Evolutionary conservation across 768 basidiomycete genomes (phyloP), one percentile per base, ranked within the genome.

Genomic region (Leccinum aurantiacum): DNA sequence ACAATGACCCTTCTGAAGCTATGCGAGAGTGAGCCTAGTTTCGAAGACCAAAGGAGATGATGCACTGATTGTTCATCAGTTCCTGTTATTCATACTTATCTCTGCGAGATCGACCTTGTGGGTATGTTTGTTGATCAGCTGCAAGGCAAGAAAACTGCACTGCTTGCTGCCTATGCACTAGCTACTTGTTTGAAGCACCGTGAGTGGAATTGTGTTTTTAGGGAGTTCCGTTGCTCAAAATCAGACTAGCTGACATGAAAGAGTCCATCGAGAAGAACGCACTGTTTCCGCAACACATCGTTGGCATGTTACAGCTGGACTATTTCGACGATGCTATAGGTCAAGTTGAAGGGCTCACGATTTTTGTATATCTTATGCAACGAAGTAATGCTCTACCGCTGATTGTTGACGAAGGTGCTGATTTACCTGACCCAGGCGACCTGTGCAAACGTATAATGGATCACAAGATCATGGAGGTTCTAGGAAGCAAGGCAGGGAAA

Each of bases 281-380:
- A 6, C 44, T 37, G 10, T 44, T 66, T 50, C 25, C 49, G 25
- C 17, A 50, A 50, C 31, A 61, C 10, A 68, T 69, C 2, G 25
- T 69, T 11, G 51, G 54, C 14, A 69, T 69, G 69, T 50, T 66
- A n/a, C 59, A 59, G 15, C 33, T 54, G 11, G 64, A 69, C 55
- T 68, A 59, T 51, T 70, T 69, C 22, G 66, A 69, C 6, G 64
- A 69, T 31, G 68, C 68, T 11, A 57, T 70, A 0, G 69, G 68
- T 13, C 53, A 6, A 24, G 57, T 71, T 0, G 69, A 69, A 52
- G 68, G 68, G 5, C 70, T 68, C 51, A 67, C 70, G 35, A 60
- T 69, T 3, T 69, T 69, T 14, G 51, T 52, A 3, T 56, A 69
- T 33, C 53, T 69, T 4, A 68, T 69, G 64, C 59, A 60, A 38